Conservation (phyloP, 495 filamentous ascomycete species). For the Aspergillus carlsbadensis region DNA sequence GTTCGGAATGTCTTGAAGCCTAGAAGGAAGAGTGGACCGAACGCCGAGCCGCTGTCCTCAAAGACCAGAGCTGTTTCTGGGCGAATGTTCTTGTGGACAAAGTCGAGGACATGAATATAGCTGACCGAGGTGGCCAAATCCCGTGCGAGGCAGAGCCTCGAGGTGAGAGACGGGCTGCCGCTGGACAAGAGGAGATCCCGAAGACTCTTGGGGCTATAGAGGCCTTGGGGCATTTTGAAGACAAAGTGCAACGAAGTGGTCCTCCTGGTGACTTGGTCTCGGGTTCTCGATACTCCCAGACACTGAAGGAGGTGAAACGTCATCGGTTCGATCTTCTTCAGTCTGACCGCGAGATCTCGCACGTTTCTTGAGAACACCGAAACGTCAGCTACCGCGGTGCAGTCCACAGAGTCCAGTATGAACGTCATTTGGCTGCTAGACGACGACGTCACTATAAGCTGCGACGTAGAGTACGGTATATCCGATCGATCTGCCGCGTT, state of each 20-base stretch:
- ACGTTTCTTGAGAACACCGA: neutral
- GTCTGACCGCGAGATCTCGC: neutral
- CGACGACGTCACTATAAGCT: too few relatives aligned
- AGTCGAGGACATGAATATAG: neutral
- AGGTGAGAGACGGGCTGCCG: conserved; percentile 20
- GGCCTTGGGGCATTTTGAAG: neutral
- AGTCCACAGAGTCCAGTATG: too few relatives aligned
- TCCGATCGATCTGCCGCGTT: too few relatives aligned
- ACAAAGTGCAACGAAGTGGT: neutral
- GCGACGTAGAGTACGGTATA: too few relatives aligned
- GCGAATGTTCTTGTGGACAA: neutral
- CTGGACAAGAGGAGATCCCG: neutral
- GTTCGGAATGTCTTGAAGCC: neutral
- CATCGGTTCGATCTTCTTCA: neutral
- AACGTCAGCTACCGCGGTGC: too few relatives aligned
- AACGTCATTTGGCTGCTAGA: too few relatives aligned
- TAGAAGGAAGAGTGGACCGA: neutral
- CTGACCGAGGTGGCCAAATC: conserved; percentile 43
- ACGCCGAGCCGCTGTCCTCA: too few relatives aligned
- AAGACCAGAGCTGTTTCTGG: neutral
- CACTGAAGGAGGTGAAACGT: neutral
- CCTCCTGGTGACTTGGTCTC: neutral
- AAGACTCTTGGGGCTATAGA: neutral
- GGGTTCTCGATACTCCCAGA: neutral
- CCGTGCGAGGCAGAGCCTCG: conserved; percentile 40